Conservation (phyloP, 2,329 filamentous ascomycete species). For the Cylindrodendrum hubeiense region DNA sequence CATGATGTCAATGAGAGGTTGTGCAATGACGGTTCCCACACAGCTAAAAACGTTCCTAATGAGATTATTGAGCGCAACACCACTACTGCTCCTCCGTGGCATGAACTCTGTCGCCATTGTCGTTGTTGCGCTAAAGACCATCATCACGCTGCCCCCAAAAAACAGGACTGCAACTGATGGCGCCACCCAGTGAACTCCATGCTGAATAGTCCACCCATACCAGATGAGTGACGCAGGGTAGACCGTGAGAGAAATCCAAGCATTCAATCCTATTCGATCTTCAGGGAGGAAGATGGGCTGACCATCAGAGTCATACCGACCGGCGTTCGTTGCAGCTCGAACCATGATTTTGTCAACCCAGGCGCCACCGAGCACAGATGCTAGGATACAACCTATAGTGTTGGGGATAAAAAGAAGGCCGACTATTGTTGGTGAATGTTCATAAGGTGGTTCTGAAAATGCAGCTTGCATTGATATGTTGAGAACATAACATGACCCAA, state of each 20-base stretch:
- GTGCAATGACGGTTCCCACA: not conserved
- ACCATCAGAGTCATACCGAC: not conserved
- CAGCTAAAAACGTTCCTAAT: not conserved
- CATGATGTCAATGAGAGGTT: not conserved
- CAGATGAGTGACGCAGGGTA: not conserved
- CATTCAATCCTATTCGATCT: not conserved
- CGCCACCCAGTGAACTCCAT: not conserved
- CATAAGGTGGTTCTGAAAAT: not conserved
- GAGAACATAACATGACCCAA: not conserved
- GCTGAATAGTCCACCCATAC: not conserved
- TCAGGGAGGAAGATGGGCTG: not conserved
- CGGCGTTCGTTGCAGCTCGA: not conserved
- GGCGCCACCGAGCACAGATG: not conserved
- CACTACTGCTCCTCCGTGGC: not conserved
- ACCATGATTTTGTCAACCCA: not conserved
- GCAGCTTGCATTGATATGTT: not conserved
- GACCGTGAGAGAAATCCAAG: not conserved
- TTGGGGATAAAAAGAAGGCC: not conserved
- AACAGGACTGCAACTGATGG: not conserved
- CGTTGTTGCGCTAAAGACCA: not conserved
- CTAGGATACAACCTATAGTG: not conserved
- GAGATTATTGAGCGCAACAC: not conserved
- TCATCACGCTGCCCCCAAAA: not conserved
- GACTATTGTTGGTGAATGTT: not conserved
- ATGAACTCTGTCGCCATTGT: not conserved